These are phyloP conservation scores for Penicillium turbatum DNA, from an alignment of 495 filamentous ascomycete species.

Conservation along the genomic window DNA sequence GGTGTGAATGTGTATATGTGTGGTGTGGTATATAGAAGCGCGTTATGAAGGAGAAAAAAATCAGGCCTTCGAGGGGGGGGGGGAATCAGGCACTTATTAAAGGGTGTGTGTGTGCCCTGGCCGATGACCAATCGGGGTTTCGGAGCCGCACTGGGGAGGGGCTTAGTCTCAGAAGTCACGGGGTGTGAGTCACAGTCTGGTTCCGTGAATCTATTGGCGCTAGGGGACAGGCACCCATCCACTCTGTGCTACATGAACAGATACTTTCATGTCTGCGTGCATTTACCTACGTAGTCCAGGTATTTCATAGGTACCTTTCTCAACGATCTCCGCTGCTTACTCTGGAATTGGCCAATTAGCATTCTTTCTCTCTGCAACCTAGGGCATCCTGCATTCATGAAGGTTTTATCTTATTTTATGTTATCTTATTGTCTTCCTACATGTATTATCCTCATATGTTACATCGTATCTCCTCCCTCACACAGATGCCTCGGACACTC, in stretches of 20 bases:
- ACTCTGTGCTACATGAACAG: background rate
- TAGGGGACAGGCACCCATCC: background rate
- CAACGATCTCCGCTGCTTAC: background rate
- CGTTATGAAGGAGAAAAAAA: conserved; percentile 17
- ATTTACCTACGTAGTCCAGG: background rate
- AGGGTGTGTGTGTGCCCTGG: conserved; percentile 26
- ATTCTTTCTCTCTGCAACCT: conserved; percentile 3
- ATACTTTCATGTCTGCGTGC: background rate
- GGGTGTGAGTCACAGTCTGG: conserved; percentile 41
- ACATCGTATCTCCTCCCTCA: too few relatives aligned
- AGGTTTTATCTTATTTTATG: background rate
- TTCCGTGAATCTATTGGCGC: conserved; percentile 23
- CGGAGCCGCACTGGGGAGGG: conserved; percentile 10
- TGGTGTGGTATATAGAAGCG: conserved; percentile 10
- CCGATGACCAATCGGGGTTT: conserved; percentile 19
- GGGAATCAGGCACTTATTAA: conserved; percentile 43
- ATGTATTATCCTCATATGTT: too few relatives aligned
- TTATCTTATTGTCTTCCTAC: too few relatives aligned
- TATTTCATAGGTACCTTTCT: conserved; percentile 8
- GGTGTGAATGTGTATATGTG: conserved; percentile 4
- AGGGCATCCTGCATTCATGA: conserved; percentile 1
- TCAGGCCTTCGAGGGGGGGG: conserved; percentile 33
- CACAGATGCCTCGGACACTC: too few relatives aligned
- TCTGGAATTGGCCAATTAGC: conserved; percentile 18
- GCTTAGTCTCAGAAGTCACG: conserved; percentile 28